Evolutionary conservation across 495 filamentous ascomycete species (phyloP).

Genomic region (Lichina pygmaea): DNA sequence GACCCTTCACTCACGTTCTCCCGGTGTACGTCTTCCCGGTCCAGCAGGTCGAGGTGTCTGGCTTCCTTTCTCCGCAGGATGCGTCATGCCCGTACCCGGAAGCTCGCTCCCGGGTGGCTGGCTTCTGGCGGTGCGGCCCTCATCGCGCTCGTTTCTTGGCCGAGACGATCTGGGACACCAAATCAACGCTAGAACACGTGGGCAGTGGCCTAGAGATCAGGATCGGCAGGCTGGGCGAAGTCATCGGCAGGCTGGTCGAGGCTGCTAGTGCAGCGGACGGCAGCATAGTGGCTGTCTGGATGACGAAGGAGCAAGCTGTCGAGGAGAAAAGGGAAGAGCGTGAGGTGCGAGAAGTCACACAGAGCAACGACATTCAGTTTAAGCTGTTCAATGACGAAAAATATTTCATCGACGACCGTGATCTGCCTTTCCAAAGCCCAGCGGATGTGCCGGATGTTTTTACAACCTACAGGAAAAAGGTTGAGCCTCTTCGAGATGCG

Average conservation of each 20-base stretch:
- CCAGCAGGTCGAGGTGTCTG: constrained; percentile 40
- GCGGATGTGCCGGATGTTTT: constrained; percentile 37
- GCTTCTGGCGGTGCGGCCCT: constrained; percentile 39
- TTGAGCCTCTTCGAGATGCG: constrained; percentile 32
- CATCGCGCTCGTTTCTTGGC: constrained; percentile 40
- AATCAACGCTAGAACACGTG: constrained; percentile 22
- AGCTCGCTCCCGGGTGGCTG: constrained; percentile 24
- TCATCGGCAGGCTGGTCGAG: constrained; percentile 22
- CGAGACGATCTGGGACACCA: constrained; percentile 40
- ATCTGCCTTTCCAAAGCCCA: constrained; percentile 20
- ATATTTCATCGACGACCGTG: constrained; percentile 42
- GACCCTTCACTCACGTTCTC: constrained; percentile 34
- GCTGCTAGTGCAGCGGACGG: constrained; percentile 14
- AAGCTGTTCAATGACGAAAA: constrained; percentile 40
- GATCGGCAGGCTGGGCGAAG: constrained; percentile 27
- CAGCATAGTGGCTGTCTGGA: constrained; percentile 35
- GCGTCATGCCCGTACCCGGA: constrained; percentile 26
- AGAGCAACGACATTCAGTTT: constrained; percentile 22
- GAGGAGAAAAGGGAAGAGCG: constrained; percentile 37
- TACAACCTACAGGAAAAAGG: constrained; percentile 35
- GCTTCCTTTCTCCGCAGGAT: constrained; percentile 21
- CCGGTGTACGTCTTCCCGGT: constrained; percentile 38
- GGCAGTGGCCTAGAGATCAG: constrained; percentile 32
- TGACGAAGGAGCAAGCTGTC: constrained; percentile 32
- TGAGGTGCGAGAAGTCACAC: constrained; percentile 19